Base-by-base conservation (phyloP, 192 early-diverging fungal species). In the Backusella mclennaniae region DNA sequence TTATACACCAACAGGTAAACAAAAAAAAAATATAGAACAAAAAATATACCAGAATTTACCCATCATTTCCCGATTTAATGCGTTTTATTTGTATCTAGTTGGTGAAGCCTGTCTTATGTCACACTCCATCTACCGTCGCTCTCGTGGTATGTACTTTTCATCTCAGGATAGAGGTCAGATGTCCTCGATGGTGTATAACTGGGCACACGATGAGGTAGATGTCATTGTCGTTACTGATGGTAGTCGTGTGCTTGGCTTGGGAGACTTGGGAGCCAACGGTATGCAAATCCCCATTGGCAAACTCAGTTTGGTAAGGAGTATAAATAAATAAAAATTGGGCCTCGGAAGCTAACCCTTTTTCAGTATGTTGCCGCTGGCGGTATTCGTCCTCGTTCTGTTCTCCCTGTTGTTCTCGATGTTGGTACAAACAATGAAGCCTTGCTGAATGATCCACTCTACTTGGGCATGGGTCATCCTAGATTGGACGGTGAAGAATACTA, bases 161-260 rank as follows among this genome's bases (percentile, higher is more conserved):
- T 74, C 86, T 14, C 79, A 84, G 39, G 86, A 87, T 42, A 81
- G 84, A 68, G 86, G 86, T 42, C 69, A 78, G 38, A 87, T 87
- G 86, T 85, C 86, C 44, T 84, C 86, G 23, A 87, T 87, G 86
- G 83, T 85, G n/a, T 82, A 87, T 46, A 87, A 87, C 71, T 87
- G 86, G 86, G 84, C 86, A 41, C 86, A 87, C 42, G 86, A 87
- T 77, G 84, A 87, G 79, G 86, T 87, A 67, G 73, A 82, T 71
- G 81, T 82, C 2, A 82, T 82, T 75, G 81, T 82, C 0, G 81
- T 82, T 1, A 82, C 81, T n/a, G 81, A 82, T 70, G 81, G 81
- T 70, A 76, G 74, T 8, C 39, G 81, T 36, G 81, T 82, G 21
- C 70, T 82, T 31, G 81, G 81, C 29, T 69, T 82, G 52, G 81